Evolutionary conservation across 352 stramenopile genomes (phyloP).

Genomic region (Pythium sukuiense): DNA sequence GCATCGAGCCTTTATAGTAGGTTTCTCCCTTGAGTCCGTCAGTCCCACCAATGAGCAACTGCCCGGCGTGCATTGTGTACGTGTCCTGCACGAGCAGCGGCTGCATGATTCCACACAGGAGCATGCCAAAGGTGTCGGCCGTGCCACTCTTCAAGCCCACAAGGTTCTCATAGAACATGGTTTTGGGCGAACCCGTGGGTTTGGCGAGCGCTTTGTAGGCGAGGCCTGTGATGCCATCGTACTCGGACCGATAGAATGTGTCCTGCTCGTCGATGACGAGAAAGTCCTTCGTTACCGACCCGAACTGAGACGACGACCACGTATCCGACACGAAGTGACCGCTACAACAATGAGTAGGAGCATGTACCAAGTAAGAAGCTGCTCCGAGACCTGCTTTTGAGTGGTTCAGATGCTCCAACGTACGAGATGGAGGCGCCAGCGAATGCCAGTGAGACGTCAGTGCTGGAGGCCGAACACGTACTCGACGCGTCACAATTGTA

Average conservation of each 20-base stretch:
- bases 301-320: conserved; percentile 59
- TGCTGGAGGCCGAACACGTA: conserved; percentile 44
- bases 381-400: no score
- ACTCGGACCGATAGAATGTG: conserved; percentile 71
- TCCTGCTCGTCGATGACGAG: conserved; percentile 73
- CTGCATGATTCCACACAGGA: conserved; percentile 81
- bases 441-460: conserved; percentile 44
- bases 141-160: conserved; percentile 38
- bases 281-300: conserved; percentile 62
- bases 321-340: conserved; percentile 72
- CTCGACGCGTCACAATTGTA: conserved; percentile 68
- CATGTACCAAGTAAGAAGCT: not conserved
- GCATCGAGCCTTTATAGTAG: conserved; percentile 67
- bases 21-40: conserved; percentile 51
- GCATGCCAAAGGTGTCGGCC: conserved; percentile 68
- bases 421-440: conserved; percentile 68
- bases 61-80: conserved; percentile 58
- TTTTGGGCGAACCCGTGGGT: conserved; percentile 36
- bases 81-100: conserved; percentile 45
- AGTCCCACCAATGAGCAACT: conserved; percentile 65
- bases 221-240: conserved; percentile 78
- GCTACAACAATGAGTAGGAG: conserved; percentile 24
- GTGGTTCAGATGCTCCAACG: conserved; percentile 8
- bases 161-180: conserved; percentile 62
- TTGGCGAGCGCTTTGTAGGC: conserved; percentile 59